A percentile compares a stretch with the other conserved stretches of the same genome.
These are phyloP conservation scores for Ceratocystiopsis brevicomis DNA, from an alignment of 2,329 filamentous ascomycete genomes.

Conservation along the genomic window DNA sequence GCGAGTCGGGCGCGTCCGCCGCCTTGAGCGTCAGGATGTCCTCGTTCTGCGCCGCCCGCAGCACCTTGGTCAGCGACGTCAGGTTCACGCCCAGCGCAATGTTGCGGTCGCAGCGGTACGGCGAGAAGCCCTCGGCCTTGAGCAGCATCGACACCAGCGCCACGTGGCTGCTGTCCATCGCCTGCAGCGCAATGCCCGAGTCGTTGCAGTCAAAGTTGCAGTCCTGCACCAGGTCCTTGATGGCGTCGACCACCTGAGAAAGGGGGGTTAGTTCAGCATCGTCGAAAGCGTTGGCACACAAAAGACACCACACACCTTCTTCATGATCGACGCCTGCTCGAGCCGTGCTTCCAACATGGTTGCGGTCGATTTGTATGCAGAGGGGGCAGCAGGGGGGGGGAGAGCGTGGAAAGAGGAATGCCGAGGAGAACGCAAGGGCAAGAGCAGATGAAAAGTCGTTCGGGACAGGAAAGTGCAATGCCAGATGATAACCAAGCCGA, in stretches of 20 bases:
- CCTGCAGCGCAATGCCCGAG: constrained; percentile 90
- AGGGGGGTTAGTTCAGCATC: no score
- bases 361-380: constrained; percentile 11
- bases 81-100: constrained; percentile 96
- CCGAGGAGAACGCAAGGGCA: background rate
- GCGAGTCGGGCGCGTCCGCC: constrained; percentile 84
- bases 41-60: constrained; percentile 83
- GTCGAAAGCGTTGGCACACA: no score
- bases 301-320: constrained; percentile 51
- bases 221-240: constrained; percentile 98
- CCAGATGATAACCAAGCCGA: background rate
- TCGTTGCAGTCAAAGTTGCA: constrained; percentile 99
- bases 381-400: background rate
- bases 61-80: constrained; percentile 87
- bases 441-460: no score
- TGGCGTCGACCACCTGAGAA: constrained; percentile 78
- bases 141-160: constrained; percentile 98
- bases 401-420: background rate
- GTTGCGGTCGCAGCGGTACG: constrained; percentile 97
- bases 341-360: constrained; percentile 91
- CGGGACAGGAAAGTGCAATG: background rate
- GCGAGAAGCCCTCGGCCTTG: constrained; percentile 82
- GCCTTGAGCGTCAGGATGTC: constrained; percentile 94
- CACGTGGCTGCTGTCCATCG: constrained; percentile 99
- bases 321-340: constrained; percentile 81